phyloP scores from a whole-genome alignment of 2,329 filamentous ascomycete species.

The Akanthomyces uredinophilus region DNA sequence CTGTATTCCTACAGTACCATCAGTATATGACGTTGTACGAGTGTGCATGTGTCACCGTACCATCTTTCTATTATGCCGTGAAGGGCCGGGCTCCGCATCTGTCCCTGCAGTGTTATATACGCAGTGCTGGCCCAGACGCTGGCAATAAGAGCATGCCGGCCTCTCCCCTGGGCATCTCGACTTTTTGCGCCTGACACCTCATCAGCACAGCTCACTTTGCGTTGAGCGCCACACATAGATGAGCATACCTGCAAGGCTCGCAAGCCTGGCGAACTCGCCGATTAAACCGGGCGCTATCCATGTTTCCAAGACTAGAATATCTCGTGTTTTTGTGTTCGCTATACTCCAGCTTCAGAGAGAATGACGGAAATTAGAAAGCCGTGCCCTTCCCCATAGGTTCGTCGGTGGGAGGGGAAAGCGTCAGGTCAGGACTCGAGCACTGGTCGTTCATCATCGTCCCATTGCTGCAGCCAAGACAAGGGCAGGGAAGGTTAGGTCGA shows the following conservation, averaged over 20 bases:
- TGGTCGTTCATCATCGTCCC: neutral
- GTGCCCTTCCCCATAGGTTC: neutral
- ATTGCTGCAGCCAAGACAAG: neutral
- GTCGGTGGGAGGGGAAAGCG: neutral
- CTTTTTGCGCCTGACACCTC: slow-evolving; percentile 40
- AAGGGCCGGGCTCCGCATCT: slow-evolving; percentile 7
- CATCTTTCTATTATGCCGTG: slow-evolving; percentile 18
- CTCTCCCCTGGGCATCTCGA: slow-evolving; percentile 46
- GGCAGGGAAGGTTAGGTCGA: neutral
- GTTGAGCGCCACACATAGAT: neutral
- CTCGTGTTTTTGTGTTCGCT: neutral
- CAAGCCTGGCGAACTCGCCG: slow-evolving; percentile 24
- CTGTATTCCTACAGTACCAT: slow-evolving; percentile 27
- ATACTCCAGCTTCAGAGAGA: neutral
- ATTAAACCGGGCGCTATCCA: slow-evolving; percentile 7
- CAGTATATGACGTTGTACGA: neutral
- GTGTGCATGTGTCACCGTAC: neutral
- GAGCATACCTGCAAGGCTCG: slow-evolving; percentile 30
- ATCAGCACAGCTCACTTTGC: neutral
- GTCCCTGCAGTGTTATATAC: slow-evolving; percentile 29
- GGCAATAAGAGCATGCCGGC: slow-evolving; percentile 44
- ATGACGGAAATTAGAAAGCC: neutral
- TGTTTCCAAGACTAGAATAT: neutral
- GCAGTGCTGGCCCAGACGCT: slow-evolving; percentile 42
- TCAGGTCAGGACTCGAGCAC: neutral